Percentiles rank a stretch among this genome's conserved stretches.
Conservation (phyloP, 2,329 filamentous ascomycete genomes). For the Nakataea oryzae region DNA sequence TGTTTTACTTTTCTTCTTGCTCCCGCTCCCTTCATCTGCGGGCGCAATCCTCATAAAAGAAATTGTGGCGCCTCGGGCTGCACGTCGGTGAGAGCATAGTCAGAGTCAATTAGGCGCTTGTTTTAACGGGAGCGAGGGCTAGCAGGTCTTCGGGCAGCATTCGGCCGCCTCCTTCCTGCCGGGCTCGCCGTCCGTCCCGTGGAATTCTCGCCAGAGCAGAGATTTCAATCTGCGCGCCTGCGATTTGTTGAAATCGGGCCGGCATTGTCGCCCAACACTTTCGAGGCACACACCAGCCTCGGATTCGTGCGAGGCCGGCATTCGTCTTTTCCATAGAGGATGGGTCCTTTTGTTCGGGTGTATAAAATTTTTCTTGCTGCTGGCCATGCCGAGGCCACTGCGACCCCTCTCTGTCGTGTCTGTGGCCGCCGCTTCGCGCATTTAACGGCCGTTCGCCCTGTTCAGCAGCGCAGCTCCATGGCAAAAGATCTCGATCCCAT, state of each 20-base stretch:
- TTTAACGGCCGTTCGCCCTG: neutral
- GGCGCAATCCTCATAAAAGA: neutral
- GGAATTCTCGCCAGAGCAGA: neutral
- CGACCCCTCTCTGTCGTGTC: no score
- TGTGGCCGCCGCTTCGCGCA: neutral
- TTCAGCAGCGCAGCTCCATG: neutral
- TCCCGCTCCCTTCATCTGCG: neutral
- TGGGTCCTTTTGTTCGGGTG: neutral
- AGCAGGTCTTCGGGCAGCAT: neutral
- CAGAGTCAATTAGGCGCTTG: neutral
- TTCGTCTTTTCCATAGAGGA: neutral
- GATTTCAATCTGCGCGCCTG: neutral
- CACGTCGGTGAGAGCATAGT: neutral
- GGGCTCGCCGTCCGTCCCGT: neutral
- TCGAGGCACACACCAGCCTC: neutral
- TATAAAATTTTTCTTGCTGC: neutral
- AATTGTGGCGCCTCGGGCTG: neutral
- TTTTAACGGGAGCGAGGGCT: neutral
- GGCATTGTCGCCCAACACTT: neutral
- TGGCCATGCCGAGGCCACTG: no score
- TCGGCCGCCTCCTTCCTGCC: neutral
- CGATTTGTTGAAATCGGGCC: neutral
- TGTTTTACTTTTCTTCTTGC: neutral
- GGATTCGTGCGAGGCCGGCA: neutral
- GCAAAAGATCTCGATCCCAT: neutral